A percentile compares a stretch with the other conserved stretches of the same genome.
These are phyloP conservation scores for Arthrobotrys musiformis DNA, from an alignment of 2,329 filamentous ascomycete genomes.

Conservation along the genomic window DNA sequence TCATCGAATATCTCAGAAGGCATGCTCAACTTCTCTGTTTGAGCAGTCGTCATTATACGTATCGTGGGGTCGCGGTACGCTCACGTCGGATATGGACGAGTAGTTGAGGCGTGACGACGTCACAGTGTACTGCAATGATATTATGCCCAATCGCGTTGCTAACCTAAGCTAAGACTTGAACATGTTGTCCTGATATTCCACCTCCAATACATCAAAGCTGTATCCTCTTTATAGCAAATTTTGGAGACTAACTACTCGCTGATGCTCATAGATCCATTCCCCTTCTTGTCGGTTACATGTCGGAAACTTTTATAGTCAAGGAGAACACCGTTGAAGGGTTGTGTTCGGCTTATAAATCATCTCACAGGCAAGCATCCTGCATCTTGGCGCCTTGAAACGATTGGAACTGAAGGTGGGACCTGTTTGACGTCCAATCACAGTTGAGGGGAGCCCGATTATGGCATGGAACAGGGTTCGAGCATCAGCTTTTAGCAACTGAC, in stretches of 20 bases:
- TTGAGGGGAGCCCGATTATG: background rate
- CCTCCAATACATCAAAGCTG: too few relatives aligned
- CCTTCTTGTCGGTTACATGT: slow-evolving; percentile 21
- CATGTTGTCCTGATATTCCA: too few relatives aligned
- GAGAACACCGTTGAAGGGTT: background rate
- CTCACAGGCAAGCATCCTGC: background rate
- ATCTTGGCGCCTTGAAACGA: background rate
- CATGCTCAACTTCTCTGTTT: background rate
- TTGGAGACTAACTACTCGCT: too few relatives aligned
- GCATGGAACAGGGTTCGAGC: background rate
- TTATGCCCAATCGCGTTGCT: too few relatives aligned
- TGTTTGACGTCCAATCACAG: background rate
- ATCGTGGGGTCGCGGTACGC: too few relatives aligned
- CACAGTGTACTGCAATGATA: too few relatives aligned
- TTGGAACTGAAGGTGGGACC: background rate
- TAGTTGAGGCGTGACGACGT: too few relatives aligned
- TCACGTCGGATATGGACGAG: too few relatives aligned
- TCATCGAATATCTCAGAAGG: slow-evolving; percentile 23
- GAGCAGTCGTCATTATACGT: background rate
- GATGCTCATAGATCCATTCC: background rate
- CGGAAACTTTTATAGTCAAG: slow-evolving; percentile 16
- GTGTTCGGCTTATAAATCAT: slow-evolving; percentile 3
- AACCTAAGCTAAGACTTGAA: too few relatives aligned
- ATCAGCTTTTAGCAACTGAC: background rate
- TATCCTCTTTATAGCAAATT: background rate